Conservation (phyloP, 441 rosid genomes). For the Erysimum pusillum region DNA sequence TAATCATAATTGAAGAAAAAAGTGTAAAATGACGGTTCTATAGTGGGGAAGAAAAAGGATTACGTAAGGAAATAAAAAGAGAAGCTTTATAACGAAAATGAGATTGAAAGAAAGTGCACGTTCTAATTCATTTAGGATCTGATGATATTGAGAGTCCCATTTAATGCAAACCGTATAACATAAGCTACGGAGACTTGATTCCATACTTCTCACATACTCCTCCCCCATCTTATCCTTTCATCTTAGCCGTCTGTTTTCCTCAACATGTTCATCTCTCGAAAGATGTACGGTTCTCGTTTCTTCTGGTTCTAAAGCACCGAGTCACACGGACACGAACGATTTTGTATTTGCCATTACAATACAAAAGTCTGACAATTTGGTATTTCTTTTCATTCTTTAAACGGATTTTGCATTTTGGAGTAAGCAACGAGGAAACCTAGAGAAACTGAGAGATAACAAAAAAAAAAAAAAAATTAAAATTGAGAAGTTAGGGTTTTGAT, state of each 20-base stretch:
- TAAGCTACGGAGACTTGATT: conserved; percentile 38
- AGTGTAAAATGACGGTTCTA: not conserved
- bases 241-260: conserved; percentile 33
- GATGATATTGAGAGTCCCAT: conserved; percentile 44
- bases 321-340: conserved; percentile 42
- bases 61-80: conserved; percentile 3
- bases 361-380: conserved; percentile 37
- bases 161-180: conserved; percentile 45
- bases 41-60: not conserved
- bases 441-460: conserved; percentile 24
- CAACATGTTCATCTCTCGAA: not conserved
- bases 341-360: conserved; percentile 27
- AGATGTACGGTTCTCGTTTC: conserved; percentile 30
- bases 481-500: conserved; percentile 42
- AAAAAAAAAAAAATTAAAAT: not conserved
- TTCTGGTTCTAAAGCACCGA: conserved; percentile 36
- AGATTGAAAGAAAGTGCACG: conserved; percentile 28
- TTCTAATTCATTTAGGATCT: conserved; percentile 38
- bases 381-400: not conserved
- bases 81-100: conserved; percentile 20
- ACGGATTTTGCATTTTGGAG: conserved; percentile 23
- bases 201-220: conserved; percentile 38
- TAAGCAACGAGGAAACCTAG: conserved; percentile 37
- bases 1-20: not conserved
- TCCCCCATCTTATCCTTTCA: conserved; percentile 25